Evolutionary conservation across 495 filamentous ascomycete species (phyloP).

Genomic region (Elaphomyces granulatus): DNA sequence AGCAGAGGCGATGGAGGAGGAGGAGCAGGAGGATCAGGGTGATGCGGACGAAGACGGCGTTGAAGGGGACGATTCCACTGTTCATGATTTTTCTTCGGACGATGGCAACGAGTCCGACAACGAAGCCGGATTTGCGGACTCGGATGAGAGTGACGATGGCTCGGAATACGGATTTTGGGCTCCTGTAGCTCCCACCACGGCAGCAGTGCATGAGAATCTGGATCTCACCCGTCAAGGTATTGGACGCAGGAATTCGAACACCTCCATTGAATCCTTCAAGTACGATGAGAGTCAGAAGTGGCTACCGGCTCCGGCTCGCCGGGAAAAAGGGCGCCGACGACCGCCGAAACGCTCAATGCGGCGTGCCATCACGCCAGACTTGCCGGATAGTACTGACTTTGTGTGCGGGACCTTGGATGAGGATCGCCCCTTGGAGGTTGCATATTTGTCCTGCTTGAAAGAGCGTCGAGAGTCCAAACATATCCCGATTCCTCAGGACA

Average conservation of each 20-base stretch:
- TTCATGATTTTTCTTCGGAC: slow-evolving; percentile 46
- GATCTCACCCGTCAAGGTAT: slow-evolving; percentile 32
- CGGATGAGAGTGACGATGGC: slow-evolving; percentile 63
- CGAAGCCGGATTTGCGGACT: slow-evolving; percentile 83
- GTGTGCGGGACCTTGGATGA: slow-evolving; percentile 95
- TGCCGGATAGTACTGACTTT: slow-evolving; percentile 95
- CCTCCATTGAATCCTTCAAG: slow-evolving; percentile 49
- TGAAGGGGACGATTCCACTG: slow-evolving; percentile 45
- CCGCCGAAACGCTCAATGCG: slow-evolving; percentile 39
- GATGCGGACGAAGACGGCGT: slow-evolving; percentile 35
- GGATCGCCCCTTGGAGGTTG: slow-evolving; percentile 83
- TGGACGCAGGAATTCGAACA: slow-evolving; percentile 41
- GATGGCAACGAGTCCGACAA: slow-evolving; percentile 91
- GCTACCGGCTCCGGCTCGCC: slow-evolving; percentile 18
- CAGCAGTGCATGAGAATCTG: slow-evolving; percentile 37
- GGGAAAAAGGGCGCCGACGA: slow-evolving; percentile 16
- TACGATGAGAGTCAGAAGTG: slow-evolving; percentile 24
- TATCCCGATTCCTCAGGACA: slow-evolving; percentile 73
- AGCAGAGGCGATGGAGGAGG: slow-evolving; percentile 64
- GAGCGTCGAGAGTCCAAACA: slow-evolving; percentile 68
- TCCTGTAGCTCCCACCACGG: slow-evolving; percentile 41
- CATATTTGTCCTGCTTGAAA: slow-evolving; percentile 75
- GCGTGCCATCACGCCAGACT: slow-evolving; percentile 60
- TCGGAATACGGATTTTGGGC: slow-evolving; percentile 73
- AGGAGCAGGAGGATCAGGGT: slow-evolving; percentile 47